These are phyloP conservation scores for Fusarium falciforme DNA, from an alignment of 2,329 filamentous ascomycete genomes.

Conservation along the genomic window DNA sequence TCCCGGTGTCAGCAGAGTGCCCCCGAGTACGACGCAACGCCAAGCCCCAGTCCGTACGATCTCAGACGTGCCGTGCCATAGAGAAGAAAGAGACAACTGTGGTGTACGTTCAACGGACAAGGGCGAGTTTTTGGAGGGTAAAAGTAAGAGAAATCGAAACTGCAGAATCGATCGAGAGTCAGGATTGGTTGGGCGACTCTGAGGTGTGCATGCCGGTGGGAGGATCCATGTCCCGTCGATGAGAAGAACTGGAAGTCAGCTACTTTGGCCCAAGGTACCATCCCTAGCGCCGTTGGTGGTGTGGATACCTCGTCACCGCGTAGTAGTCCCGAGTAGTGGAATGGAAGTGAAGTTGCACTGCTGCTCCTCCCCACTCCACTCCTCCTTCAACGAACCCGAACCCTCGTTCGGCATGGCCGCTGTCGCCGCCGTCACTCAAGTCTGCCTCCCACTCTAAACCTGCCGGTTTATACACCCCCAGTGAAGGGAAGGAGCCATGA, in stretches of 20 bases:
- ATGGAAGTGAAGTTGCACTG: constrained; percentile 14
- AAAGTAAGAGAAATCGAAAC: constrained; percentile 33
- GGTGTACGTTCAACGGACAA: not conserved
- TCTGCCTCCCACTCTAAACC: not conserved
- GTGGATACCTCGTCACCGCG: constrained; percentile 26
- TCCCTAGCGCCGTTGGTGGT: constrained; percentile 16
- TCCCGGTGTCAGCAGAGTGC: constrained; percentile 9
- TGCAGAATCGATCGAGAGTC: constrained; percentile 6
- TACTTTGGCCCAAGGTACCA: constrained; percentile 35
- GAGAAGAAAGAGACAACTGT: not conserved
- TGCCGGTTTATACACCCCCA: constrained; percentile 1
- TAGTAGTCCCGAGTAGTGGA: constrained; percentile 37
- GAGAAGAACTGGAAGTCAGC: not conserved
- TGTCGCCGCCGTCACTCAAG: constrained; percentile 8
- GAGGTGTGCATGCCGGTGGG: constrained; percentile 11
- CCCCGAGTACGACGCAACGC: constrained; percentile 9
- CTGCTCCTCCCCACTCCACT: constrained; percentile 29
- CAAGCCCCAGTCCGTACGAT: constrained; percentile 11
- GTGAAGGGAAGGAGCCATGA: constrained; percentile 6
- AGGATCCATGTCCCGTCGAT: constrained; percentile 9
- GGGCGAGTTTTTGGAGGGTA: constrained; percentile 22
- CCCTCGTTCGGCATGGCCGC: constrained; percentile 36
- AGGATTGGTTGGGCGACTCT: constrained; percentile 22
- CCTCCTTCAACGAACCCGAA: constrained; percentile 19
- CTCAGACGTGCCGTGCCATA: not conserved